These are phyloP conservation scores for Tylopilus subfusipes DNA, from an alignment of 768 basidiomycete species.

Conservation along the genomic window DNA sequence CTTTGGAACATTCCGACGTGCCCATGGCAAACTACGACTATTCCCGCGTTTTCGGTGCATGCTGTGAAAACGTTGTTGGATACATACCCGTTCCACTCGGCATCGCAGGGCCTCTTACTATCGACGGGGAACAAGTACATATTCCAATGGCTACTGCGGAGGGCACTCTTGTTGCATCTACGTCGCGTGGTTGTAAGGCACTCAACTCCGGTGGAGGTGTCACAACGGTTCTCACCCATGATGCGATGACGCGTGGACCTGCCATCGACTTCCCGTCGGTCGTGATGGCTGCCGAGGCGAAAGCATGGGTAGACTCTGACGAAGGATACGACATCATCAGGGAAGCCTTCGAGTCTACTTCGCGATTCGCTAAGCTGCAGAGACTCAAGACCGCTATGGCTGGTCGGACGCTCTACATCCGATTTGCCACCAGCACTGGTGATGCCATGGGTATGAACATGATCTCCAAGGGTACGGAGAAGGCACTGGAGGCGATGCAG, in stretches of 20 bases:
- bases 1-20: slow-evolving; percentile 78
- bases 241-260: slow-evolving; percentile 99
- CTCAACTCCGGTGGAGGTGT: slow-evolving; percentile 96
- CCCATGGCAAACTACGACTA: slow-evolving; percentile 90
- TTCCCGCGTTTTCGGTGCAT: slow-evolving; percentile 89
- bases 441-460: slow-evolving; percentile 99
- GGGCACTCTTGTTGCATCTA: slow-evolving; percentile 95
- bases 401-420: slow-evolving; percentile 87
- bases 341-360: slow-evolving; percentile 90
- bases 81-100: slow-evolving; percentile 96
- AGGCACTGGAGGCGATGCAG: slow-evolving; percentile 78
- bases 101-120: slow-evolving; percentile 89
- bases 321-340: slow-evolving; percentile 76
- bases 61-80: slow-evolving; percentile 98
- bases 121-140: slow-evolving; percentile 80
- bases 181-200: slow-evolving; percentile 96
- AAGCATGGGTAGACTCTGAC: slow-evolving; percentile 81
- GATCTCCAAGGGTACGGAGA: slow-evolving; percentile 98
- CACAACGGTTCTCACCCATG: slow-evolving; percentile 85
- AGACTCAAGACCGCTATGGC: slow-evolving; percentile 87
- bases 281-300: slow-evolving; percentile 74
- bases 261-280: slow-evolving; percentile 92
- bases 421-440: slow-evolving; percentile 92
- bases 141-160: slow-evolving; percentile 99
- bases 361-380: slow-evolving; percentile 85